phyloP scores from a whole-genome alignment of 192 early-diverging fungal genomes.

The Pilaira anomala region DNA sequence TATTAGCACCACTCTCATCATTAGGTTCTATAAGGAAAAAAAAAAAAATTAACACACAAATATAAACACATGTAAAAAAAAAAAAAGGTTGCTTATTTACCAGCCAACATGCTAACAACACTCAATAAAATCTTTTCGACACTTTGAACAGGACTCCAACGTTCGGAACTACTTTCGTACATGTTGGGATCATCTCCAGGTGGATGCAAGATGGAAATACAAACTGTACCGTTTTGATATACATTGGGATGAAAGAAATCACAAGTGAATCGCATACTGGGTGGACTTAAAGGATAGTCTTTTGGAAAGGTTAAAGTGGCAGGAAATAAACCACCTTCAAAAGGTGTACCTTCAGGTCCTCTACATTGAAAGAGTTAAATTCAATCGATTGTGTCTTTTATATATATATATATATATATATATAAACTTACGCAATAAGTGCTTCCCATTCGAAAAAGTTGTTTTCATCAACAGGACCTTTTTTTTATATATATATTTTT shows the following conservation, averaged over 20 bases:
- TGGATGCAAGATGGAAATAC: slow-evolving; percentile 97
- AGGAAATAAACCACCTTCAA: slow-evolving; percentile 92
- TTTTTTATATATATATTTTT: slow-evolving; percentile 11
- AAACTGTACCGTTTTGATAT: slow-evolving; percentile 93
- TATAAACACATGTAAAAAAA: too few relatives aligned
- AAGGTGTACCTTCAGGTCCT: slow-evolving; percentile 90
- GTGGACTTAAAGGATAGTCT: slow-evolving; percentile 95
- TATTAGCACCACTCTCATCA: slow-evolving; percentile 96
- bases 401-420: background rate
- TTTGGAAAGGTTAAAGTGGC: slow-evolving; percentile 84
- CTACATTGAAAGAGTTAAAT: slow-evolving; percentile 46
- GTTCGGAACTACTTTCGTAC: slow-evolving; percentile 93
- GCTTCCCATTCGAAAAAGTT: slow-evolving; percentile 91
- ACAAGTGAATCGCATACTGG: slow-evolving; percentile 94
- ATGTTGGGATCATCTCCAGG: slow-evolving; percentile 97
- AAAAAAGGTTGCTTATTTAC: slow-evolving; percentile 27
- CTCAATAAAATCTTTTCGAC: slow-evolving; percentile 97
- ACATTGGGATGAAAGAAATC: slow-evolving; percentile 97
- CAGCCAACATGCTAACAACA: slow-evolving; percentile 92
- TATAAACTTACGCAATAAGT: slow-evolving; percentile 64
- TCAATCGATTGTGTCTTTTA: slow-evolving; percentile 14
- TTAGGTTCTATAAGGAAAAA: slow-evolving; percentile 78
- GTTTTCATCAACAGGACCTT: slow-evolving; percentile 78
- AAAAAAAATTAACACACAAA: too few relatives aligned
- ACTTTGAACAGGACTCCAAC: slow-evolving; percentile 97